phyloP scores from a whole-genome alignment of 306 rosid genomes.

The Spatholobus suberectus region DNA sequence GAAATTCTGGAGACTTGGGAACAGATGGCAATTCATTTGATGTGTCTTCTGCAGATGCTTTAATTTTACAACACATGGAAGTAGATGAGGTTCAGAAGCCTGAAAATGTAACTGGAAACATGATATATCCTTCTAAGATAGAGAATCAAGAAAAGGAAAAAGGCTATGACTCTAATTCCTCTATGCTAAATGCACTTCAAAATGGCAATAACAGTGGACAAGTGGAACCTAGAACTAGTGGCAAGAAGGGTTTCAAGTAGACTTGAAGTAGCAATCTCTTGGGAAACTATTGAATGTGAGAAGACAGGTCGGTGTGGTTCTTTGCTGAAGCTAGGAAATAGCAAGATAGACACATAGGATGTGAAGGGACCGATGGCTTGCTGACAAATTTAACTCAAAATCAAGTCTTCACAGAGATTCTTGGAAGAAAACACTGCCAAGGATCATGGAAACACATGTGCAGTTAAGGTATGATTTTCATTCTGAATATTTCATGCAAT shows the following conservation, averaged over 20 bases:
- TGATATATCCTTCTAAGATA: constrained; percentile 22
- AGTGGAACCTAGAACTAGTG: constrained; percentile 38
- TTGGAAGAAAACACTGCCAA: constrained; percentile 40
- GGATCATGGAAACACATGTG: constrained; percentile 34
- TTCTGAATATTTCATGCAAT: not conserved
- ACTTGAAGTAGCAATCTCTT: constrained; percentile 35
- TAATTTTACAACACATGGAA: constrained; percentile 36
- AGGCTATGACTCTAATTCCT: constrained; percentile 37
- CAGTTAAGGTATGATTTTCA: constrained; percentile 51
- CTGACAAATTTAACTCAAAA: constrained; percentile 37
- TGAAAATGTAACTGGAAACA: constrained; percentile 29
- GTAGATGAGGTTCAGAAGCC: constrained; percentile 44
- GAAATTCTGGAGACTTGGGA: constrained; percentile 67
- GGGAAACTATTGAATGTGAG: constrained; percentile 26
- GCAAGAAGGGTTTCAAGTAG: constrained; percentile 31
- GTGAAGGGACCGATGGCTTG: constrained; percentile 18
- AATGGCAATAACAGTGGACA: constrained; percentile 34
- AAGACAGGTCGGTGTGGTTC: constrained; percentile 30
- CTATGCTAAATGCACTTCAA: constrained; percentile 31
- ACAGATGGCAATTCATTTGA: constrained; percentile 44
- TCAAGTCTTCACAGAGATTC: constrained; percentile 36
- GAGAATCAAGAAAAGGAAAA: constrained; percentile 39
- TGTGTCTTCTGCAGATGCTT: constrained; percentile 47
- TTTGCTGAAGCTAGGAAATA: constrained; percentile 25
- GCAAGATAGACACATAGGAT: not conserved